Evolutionary conservation across 495 filamentous ascomycete species (phyloP), one percentile per base, ranked within the genome.

Genomic region (Neurospora sp.): DNA sequence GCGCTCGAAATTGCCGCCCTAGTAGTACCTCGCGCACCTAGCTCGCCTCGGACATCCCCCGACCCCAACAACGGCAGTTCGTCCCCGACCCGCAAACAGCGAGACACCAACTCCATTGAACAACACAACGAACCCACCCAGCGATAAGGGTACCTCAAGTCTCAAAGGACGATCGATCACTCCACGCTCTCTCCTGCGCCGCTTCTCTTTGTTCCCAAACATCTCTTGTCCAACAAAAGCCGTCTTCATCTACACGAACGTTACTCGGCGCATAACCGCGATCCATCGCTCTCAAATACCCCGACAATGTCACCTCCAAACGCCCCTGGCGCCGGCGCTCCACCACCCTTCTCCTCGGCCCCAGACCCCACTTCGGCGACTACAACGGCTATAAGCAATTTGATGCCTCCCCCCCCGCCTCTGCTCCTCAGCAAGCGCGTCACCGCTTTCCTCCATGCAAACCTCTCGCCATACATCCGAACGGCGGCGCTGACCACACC

Each of bases 371-470:
- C 70, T 31, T 8, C 72, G 8, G 40, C 40, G 21, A 31, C 62
- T 70, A 71, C 45, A 72, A 69, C 74, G 73, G 77, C 77, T 37
- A 70, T 69, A 74, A 36, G 45, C 36, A 72, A 69, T 39, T 59
- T 69, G 69, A 75, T 78, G 66, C 76, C 76, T 11, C 72, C 72
- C 34, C 82, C 82, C 17, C 84, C 84, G 36, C 83, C 85, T 24
- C 80, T 86, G 71, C 83, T 86, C 71, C 81, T 86, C 66, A 83
- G 81, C 28, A 85, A 85, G 74, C 82, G 83, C 40, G 81, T 86
- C 40, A 84, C 83, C 37, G 74, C 83, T 39, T 86, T 86, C 78
- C 83, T 86, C n/a, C 81, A 78, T 76, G 80, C 82, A 39, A 84
- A 85, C 77, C 82, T 83, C n/a, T 82, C 81, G 4, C 71, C 83